Percentiles rank a stretch among this genome's conserved stretches.
Conservation (phyloP, 1,139 yeast genomes). For the Pichia sp. region DNA sequence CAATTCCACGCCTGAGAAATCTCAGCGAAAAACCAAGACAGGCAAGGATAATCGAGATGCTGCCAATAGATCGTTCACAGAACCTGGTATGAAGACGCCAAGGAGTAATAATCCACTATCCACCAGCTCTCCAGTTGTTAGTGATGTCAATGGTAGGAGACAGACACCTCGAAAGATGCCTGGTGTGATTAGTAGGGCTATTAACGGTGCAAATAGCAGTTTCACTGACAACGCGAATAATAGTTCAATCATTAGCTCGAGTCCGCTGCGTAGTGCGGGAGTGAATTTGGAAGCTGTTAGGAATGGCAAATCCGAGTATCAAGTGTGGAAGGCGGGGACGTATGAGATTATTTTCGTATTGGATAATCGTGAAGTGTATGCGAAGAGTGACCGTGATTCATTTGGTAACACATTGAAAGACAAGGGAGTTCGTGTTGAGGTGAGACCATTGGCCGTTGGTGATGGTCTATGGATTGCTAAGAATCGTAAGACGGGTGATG, state of each 20-base stretch:
- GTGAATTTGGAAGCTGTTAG: no score
- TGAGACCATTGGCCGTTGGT: slow-evolving; percentile 65
- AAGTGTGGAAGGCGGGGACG: slow-evolving; percentile 44
- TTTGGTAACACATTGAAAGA: slow-evolving; percentile 49
- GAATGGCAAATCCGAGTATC: no score
- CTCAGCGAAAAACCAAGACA: no score
- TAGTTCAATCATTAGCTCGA: not conserved
- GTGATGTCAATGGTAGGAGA: no score
- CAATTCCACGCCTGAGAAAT: no score
- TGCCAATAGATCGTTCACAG: not conserved
- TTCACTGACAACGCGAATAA: slow-evolving; percentile 2
- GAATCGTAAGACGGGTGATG: slow-evolving; percentile 47
- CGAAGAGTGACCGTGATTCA: slow-evolving; percentile 55
- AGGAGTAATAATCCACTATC: slow-evolving; percentile 6
- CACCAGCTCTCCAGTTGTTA: slow-evolving; percentile 8
- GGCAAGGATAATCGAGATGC: no score
- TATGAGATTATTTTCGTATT: slow-evolving; percentile 58
- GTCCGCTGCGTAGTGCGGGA: no score
- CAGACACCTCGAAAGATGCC: no score
- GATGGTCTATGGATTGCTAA: slow-evolving; percentile 88
- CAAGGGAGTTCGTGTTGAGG: slow-evolving; percentile 46
- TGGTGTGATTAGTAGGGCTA: no score
- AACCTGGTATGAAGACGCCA: not conserved
- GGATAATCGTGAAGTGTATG: slow-evolving; percentile 76
- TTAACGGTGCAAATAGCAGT: not conserved